These are phyloP conservation scores for Parietaria judaica DNA, from an alignment of 306 rosid species.

Conservation along the genomic window DNA sequence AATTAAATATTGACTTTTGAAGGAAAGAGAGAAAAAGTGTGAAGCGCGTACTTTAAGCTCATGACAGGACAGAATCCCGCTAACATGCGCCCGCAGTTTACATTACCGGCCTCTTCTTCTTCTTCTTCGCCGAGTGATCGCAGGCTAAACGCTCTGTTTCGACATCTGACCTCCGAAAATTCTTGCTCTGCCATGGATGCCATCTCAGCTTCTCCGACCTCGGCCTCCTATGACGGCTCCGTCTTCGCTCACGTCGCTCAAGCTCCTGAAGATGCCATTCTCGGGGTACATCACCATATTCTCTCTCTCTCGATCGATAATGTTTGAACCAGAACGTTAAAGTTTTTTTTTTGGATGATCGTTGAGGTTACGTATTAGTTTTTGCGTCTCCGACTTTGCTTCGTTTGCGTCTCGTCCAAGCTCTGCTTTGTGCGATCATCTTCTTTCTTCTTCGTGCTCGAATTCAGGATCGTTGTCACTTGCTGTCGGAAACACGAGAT, in stretches of 20 bases:
- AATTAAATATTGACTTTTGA: too few species aligned
- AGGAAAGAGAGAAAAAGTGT: not conserved
- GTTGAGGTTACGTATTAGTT: not conserved
- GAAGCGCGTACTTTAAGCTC: constrained; percentile 5
- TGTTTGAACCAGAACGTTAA: not conserved
- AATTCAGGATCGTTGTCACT: too few species aligned
- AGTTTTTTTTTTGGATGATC: not conserved
- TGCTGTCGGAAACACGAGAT: too few species aligned
- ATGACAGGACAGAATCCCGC: not conserved
- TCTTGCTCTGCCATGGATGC: constrained; percentile 37
- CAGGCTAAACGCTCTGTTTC: constrained; percentile 43
- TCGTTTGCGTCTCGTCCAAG: not conserved
- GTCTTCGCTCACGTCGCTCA: constrained; percentile 75
- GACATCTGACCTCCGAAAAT: constrained; percentile 30
- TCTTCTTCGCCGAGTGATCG: constrained; percentile 48
- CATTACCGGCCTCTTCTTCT: constrained; percentile 11
- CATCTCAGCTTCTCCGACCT: constrained; percentile 52
- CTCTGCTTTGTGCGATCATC: not conserved
- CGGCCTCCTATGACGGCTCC: constrained; percentile 39
- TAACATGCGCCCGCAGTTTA: constrained; percentile 65
- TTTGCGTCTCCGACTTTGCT: not conserved
- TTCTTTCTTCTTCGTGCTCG: too few species aligned
- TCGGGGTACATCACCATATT: constrained; percentile 50
- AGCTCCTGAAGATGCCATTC: constrained; percentile 97
- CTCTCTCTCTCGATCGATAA: not conserved